Conservation (phyloP, 163 green algal species). For the Chlamydomonas reinhardtii region DNA sequence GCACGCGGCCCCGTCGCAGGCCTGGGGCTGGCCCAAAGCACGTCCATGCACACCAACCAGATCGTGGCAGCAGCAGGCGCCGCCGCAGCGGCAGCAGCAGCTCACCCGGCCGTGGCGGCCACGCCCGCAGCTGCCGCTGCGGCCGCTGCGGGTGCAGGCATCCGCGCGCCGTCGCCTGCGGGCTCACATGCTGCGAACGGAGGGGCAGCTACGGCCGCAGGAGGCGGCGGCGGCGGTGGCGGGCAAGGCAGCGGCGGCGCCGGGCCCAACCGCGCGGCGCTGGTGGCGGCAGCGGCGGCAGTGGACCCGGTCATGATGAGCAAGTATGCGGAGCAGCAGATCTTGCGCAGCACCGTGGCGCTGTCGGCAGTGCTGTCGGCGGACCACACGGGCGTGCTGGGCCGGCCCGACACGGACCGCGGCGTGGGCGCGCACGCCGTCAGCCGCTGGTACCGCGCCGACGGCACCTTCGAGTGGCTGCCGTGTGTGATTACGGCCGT, state of each 20-base stretch:
- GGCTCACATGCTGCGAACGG: no score
- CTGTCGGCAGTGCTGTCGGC: constrained; percentile 44
- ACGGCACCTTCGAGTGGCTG: constrained; percentile 49
- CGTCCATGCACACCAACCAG: no score
- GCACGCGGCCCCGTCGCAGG: no score
- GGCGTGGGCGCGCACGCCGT: constrained; percentile 2
- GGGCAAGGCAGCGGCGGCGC: background rate
- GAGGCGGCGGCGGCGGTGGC: background rate
- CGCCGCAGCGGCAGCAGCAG: no score
- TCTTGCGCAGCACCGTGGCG: constrained; percentile 30
- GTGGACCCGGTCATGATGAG: constrained; percentile 13
- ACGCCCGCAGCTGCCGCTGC: no score
- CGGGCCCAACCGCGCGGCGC: background rate
- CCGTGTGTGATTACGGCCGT: constrained; percentile 39
- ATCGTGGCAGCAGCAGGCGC: no score
- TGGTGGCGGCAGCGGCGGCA: background rate
- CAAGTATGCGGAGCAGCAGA: constrained; percentile 35
- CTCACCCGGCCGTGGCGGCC: no score
- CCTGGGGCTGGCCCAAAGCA: no score
- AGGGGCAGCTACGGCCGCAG: background rate
- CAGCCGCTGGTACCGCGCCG: constrained; percentile 15
- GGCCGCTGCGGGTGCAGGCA: no score
- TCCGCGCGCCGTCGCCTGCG: no score
- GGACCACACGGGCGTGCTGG: constrained; percentile 34
- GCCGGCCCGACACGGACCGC: constrained; percentile 3